A percentile compares a stretch with the other conserved stretches of the same genome.
Evolutionary conservation across 306 rosid genomes (phyloP).

Genomic region (Benincasa hispida): DNA sequence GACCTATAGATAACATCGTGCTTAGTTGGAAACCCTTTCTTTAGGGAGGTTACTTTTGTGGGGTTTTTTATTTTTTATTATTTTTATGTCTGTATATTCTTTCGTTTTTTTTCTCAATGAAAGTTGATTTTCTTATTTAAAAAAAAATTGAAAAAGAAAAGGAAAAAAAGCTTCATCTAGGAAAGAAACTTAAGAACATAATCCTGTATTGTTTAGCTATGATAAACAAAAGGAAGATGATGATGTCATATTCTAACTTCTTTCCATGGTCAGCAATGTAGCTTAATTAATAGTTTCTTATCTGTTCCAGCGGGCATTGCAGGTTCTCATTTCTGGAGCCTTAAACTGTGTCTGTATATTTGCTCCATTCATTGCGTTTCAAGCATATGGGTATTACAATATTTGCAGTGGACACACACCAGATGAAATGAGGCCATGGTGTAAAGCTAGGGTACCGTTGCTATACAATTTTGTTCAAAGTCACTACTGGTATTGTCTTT

Average conservation of each 20-base stretch:
- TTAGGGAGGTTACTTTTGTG: too few relatives aligned
- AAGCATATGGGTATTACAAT: constrained; percentile 76
- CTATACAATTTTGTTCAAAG: constrained; percentile 78
- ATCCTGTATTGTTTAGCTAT: background rate
- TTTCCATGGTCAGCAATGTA: background rate
- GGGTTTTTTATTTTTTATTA: too few relatives aligned
- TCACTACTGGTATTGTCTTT: constrained; percentile 65
- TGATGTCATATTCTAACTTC: background rate
- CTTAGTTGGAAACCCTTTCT: too few relatives aligned
- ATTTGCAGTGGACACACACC: constrained; percentile 46
- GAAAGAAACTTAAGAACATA: background rate
- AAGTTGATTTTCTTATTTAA: too few relatives aligned
- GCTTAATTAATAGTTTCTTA: constrained; percentile 5
- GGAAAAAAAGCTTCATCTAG: background rate
- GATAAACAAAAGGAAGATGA: background rate
- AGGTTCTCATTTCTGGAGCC: constrained; percentile 51
- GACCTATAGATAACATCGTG: too few relatives aligned
- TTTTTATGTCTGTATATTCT: too few relatives aligned
- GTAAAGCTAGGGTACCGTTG: constrained; percentile 75
- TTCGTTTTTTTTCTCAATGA: too few relatives aligned
- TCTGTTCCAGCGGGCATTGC: constrained; percentile 45
- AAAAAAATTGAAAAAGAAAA: too few relatives aligned
- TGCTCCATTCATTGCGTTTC: constrained; percentile 68
- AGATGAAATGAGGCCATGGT: constrained; percentile 71
- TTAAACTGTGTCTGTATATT: constrained; percentile 46